Conservation (phyloP, 202 grass and related monocot genomes). For the Schoenoplectus triqueter region DNA sequence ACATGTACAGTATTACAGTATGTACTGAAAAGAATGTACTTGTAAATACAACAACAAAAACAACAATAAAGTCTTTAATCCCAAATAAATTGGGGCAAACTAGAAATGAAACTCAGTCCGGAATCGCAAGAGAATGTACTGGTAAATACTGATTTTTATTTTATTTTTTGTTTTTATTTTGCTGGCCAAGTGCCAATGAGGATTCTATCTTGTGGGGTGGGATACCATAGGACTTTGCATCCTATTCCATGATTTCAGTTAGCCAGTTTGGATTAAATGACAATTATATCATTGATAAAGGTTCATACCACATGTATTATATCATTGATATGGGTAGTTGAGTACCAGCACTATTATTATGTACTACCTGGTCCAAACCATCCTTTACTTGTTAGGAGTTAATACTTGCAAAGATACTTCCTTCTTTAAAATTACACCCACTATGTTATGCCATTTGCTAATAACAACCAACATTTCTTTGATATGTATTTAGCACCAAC, state of each 20-base stretch:
- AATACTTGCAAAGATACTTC: not conserved
- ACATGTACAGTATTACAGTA: not conserved
- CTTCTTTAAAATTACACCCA: not conserved
- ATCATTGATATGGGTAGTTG: not conserved
- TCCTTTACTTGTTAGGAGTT: not conserved
- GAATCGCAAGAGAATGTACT: no score
- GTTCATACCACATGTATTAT: not conserved
- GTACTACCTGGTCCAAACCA: not conserved
- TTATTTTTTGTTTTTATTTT: not conserved
- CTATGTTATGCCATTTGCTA: not conserved
- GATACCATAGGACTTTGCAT: not conserved
- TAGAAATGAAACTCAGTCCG: no score
- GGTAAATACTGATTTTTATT: not conserved
- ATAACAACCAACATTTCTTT: not conserved
- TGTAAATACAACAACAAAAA: no score
- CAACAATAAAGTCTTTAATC: no score
- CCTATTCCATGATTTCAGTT: not conserved
- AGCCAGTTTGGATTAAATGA: not conserved
- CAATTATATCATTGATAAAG: not conserved
- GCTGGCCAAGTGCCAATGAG: not conserved
- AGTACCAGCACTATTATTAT: not conserved
- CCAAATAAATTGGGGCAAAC: no score
- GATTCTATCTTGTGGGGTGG: not conserved
- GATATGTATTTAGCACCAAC: slow-evolving; percentile 1
- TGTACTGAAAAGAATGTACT: not conserved